phyloP scores from a whole-genome alignment of 2,329 filamentous ascomycete genomes.

The Colletotrichum lentis region DNA sequence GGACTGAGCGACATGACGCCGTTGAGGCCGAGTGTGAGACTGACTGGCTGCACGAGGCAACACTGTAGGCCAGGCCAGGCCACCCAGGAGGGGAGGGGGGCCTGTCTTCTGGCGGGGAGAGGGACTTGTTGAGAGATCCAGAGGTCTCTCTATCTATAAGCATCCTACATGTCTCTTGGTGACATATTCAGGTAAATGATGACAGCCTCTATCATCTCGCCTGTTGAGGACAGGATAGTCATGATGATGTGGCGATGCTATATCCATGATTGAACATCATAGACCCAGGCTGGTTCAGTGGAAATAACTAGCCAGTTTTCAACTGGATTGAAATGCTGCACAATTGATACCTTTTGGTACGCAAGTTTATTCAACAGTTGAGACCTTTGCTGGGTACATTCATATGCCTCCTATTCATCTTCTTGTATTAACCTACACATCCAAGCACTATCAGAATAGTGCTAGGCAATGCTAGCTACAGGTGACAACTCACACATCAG shows the following conservation, averaged over 20 bases:
- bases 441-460: no score
- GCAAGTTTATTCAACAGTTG: background rate
- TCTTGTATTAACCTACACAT: background rate
- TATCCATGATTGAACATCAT: background rate
- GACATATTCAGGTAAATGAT: background rate
- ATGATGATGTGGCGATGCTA: background rate
- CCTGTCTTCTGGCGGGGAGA: background rate
- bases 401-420: no score
- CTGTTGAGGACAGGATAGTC: background rate
- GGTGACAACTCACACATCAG: background rate
- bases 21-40: background rate
- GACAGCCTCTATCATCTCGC: background rate
- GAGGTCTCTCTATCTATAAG: background rate
- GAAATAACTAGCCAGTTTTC: no score
- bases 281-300: no score
- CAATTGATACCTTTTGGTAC: background rate
- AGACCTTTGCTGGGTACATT: no score
- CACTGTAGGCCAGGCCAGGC: background rate
- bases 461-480: background rate
- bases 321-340: no score
- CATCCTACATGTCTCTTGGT: background rate
- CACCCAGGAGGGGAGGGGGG: background rate
- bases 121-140: conserved; percentile 23
- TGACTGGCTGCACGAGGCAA: conserved; percentile 25
- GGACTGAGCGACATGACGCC: background rate